Percentiles rank a stretch among this genome's conserved stretches.
Evolutionary conservation across 192 early-diverging fungal species (phyloP).

Genomic region (Umbelopsis sp.): DNA sequence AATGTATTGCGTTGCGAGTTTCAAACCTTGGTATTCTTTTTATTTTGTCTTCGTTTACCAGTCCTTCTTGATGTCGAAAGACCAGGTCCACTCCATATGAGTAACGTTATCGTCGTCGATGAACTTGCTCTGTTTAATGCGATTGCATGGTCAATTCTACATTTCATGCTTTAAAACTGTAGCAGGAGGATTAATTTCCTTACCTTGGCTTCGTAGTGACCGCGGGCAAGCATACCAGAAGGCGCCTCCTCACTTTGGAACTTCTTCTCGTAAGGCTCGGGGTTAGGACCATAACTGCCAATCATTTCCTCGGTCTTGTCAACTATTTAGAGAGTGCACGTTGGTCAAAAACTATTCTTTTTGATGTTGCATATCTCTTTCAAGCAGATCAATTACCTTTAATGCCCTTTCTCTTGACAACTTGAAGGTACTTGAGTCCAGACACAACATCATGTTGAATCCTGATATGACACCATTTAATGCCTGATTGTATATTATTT

Average conservation of each 20-base stretch:
- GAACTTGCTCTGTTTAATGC: conserved; percentile 71
- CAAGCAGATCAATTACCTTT: conserved; percentile 42
- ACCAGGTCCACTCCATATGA: conserved; percentile 84
- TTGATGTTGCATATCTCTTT: background rate
- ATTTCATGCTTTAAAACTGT: conserved; percentile 1
- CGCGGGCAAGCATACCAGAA: conserved; percentile 88
- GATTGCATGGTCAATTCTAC: background rate
- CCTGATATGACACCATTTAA: conserved; percentile 38
- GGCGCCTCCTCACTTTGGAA: conserved; percentile 90
- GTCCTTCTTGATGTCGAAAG: conserved; percentile 49
- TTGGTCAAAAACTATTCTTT: background rate
- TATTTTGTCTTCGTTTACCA: conserved; percentile 31
- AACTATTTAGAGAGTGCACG: conserved; percentile 45
- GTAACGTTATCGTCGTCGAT: conserved; percentile 86
- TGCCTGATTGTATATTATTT: background rate
- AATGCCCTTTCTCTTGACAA: conserved; percentile 86
- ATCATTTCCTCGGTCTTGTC: conserved; percentile 97
- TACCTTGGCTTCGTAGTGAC: conserved; percentile 84
- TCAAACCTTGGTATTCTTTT: background rate
- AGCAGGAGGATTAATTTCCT: conserved; percentile 7
- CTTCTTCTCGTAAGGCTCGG: conserved; percentile 82
- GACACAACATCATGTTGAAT: conserved; percentile 95
- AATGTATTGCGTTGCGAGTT: conserved; percentile 8
- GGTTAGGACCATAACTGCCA: conserved; percentile 89
- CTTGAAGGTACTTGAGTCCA: conserved; percentile 94